Percentiles rank a stretch among this genome's conserved stretches.
Evolutionary conservation across 305 asterid species (phyloP).

Genomic region (Fraxinus paxiana): DNA sequence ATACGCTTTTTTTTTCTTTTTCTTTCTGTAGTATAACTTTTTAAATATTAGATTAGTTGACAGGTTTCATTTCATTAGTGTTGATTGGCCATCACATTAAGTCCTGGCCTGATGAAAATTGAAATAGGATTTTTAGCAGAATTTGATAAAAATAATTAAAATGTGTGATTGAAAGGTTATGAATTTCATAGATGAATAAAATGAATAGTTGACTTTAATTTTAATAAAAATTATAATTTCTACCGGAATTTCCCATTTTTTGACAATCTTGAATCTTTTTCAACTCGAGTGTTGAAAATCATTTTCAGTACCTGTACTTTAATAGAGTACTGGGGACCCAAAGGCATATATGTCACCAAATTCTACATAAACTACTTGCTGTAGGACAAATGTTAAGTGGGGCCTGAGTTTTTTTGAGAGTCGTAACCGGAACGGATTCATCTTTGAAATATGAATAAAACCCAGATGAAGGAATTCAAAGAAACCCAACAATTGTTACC

Average conservation of each 20-base stretch:
- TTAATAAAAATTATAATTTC: too few relatives aligned
- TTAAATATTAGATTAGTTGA: background rate
- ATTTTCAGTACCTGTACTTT: background rate
- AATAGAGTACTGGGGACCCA: background rate
- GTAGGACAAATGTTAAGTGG: slow-evolving; percentile 7
- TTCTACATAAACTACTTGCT: background rate
- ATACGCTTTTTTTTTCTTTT: background rate
- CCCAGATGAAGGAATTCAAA: slow-evolving; percentile 22
- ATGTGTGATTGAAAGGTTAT: too few relatives aligned
- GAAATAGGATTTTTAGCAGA: too few relatives aligned
- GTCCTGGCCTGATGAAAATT: too few relatives aligned
- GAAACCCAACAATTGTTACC: slow-evolving; percentile 34
- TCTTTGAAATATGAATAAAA: background rate
- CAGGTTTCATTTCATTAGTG: background rate
- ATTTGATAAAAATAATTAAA: too few relatives aligned
- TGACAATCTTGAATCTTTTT: background rate
- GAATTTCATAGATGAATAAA: too few relatives aligned
- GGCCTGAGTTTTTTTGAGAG: background rate
- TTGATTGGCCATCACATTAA: background rate
- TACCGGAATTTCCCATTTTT: background rate
- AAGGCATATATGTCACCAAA: background rate
- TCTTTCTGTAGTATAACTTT: background rate
- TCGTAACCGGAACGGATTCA: background rate
- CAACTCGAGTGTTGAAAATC: background rate
- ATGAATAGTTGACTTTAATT: too few relatives aligned